Evolutionary conservation across 768 basidiomycete species (phyloP).

Genomic region (Pleurotus giganteus): DNA sequence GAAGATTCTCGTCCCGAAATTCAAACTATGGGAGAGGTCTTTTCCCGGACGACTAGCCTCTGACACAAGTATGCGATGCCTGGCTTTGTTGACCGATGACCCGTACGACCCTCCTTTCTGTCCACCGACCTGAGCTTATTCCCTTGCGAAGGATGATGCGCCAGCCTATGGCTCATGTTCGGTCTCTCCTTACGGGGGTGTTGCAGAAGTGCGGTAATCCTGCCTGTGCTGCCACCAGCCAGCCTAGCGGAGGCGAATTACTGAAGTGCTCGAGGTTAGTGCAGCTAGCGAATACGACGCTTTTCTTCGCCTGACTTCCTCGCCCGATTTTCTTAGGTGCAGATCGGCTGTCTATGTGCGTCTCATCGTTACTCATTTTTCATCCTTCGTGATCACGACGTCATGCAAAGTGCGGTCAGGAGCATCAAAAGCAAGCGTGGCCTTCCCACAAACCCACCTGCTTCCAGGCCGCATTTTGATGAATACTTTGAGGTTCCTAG

Average conservation of each 20-base stretch:
- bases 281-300: neutral
- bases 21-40: constrained; percentile 28
- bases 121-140: neutral
- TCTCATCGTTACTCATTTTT: constrained; percentile 5
- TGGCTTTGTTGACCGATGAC: constrained; percentile 27
- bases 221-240: constrained; percentile 21
- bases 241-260: constrained; percentile 24
- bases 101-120: constrained; percentile 18
- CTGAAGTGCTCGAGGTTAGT: constrained; percentile 36
- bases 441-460: constrained; percentile 30
- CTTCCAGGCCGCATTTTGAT: constrained; percentile 30
- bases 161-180: constrained; percentile 25
- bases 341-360: constrained; percentile 42
- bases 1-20: constrained; percentile 27
- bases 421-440: constrained; percentile 39
- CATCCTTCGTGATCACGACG: neutral
- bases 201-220: constrained; percentile 30
- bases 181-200: constrained; percentile 24
- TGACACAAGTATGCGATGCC: constrained; percentile 33
- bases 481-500: neutral
- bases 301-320: neutral
- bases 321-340: constrained; percentile 26
- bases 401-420: constrained; percentile 26
- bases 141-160: constrained; percentile 23
- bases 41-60: constrained; percentile 28